Conservation (phyloP, 495 filamentous ascomycete genomes). For the Niebla homalea region DNA sequence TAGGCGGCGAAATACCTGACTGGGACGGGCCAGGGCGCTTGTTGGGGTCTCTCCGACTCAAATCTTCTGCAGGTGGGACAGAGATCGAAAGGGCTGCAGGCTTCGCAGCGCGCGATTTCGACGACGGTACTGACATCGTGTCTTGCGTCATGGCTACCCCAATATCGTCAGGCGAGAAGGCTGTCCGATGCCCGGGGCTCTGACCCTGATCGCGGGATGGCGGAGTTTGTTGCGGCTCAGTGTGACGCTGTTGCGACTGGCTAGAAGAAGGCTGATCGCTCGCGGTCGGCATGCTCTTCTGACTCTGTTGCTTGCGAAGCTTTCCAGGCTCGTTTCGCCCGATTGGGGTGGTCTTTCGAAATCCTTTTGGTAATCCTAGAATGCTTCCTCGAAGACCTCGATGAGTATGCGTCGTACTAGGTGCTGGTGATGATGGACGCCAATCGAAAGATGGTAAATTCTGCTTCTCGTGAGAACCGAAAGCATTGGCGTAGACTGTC, state of each 20-base stretch:
- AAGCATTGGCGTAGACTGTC: slow-evolving; percentile 65
- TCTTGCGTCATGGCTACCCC: slow-evolving; percentile 29
- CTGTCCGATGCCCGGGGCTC: not conserved
- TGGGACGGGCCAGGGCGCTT: slow-evolving; percentile 26
- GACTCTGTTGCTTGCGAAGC: slow-evolving; percentile 33
- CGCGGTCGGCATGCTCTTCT: slow-evolving; percentile 25
- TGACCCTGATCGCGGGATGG: not conserved
- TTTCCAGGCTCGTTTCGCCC: slow-evolving; percentile 29
- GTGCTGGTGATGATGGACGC: slow-evolving; percentile 39
- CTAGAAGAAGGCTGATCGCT: slow-evolving; percentile 5
- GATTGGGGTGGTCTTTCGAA: slow-evolving; percentile 7
- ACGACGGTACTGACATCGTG: slow-evolving; percentile 4
- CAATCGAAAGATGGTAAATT: slow-evolving; percentile 11
- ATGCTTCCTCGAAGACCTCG: slow-evolving; percentile 63
- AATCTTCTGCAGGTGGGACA: slow-evolving; percentile 39
- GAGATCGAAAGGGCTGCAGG: slow-evolving; percentile 26
- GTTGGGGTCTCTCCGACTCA: slow-evolving; percentile 26
- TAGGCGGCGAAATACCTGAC: slow-evolving; percentile 16
- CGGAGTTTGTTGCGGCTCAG: not conserved
- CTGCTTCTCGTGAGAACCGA: slow-evolving; percentile 40
- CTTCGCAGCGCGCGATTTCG: not conserved
- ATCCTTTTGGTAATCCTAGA: slow-evolving; percentile 43
- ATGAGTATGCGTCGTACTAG: slow-evolving; percentile 57
- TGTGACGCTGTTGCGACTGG: not conserved
- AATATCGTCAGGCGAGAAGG: slow-evolving; percentile 21